These are phyloP conservation scores for Saitozyma podzolica DNA, from an alignment of 768 basidiomycete genomes.

Conservation along the genomic window DNA sequence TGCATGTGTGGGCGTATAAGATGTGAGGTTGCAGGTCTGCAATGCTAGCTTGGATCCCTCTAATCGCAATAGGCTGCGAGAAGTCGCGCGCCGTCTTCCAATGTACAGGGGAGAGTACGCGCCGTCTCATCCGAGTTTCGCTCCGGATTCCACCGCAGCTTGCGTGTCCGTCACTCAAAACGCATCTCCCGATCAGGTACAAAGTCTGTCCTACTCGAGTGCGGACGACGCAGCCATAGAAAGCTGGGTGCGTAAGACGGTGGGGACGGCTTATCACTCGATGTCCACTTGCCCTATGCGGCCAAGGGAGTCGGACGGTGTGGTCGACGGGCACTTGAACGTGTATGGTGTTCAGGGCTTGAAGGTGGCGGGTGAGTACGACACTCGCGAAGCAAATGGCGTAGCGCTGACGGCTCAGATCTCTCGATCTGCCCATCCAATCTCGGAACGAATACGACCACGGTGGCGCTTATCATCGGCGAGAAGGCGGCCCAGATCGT, in stretches of 20 bases:
- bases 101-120: conserved; percentile 23
- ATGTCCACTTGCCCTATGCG: conserved; percentile 19
- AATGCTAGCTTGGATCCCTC: too few species aligned
- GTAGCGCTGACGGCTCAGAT: conserved; percentile 11
- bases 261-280: conserved; percentile 27
- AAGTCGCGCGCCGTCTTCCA: conserved; percentile 23
- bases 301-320: conserved; percentile 3
- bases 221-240: conserved; percentile 34
- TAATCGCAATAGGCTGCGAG: conserved; percentile 12
- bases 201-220: conserved; percentile 16
- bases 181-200: conserved; percentile 2
- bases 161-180: background rate
- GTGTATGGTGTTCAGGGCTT: conserved; percentile 21
- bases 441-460: conserved; percentile 23
- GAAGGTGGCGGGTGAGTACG: conserved; percentile 25
- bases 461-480: conserved; percentile 20
- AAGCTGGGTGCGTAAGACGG: conserved; percentile 19
- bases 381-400: too few species aligned
- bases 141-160: conserved; percentile 11
- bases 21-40: conserved; percentile 4
- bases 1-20: conserved; percentile 21
- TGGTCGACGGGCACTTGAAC: conserved; percentile 20
- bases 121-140: conserved; percentile 22
- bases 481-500: conserved; percentile 20
- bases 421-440: conserved; percentile 18